Base-by-base conservation (phyloP, 2,329 filamentous ascomycete genomes). In the Penicillium sp. region DNA sequence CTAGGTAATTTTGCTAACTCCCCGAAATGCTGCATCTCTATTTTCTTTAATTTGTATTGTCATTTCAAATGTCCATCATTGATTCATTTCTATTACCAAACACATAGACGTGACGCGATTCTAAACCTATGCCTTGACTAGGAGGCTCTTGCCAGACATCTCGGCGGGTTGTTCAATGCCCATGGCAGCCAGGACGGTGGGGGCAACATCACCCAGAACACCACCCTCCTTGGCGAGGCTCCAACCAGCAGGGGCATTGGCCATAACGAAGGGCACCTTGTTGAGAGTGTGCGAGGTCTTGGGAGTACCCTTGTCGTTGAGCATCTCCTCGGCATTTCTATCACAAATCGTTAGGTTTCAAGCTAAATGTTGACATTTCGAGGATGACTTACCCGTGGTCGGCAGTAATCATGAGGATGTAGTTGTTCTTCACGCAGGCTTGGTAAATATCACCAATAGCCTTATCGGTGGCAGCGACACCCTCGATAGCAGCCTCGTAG, bases 261-360 rank as follows among this genome's bases (percentile, higher is more conserved):
- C 91, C 92, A 99, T 96, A 75, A 97, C 85, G 71, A 99, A 93
- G 8, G 94, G 94, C 46, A 99, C 94, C 75, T 94, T 94, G 84
- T 99, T 99, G 62, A 89, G 92, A 39, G 94, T 99, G 81, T 99
- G 94, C 45, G 90, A 93, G 7, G 94, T 99, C 85, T 99, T 99
- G 65, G 94, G 94, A 71, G 91, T 96, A 72, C 92, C 91, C 72
- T 97, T 90, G 64, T 90, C 80, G 70, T 91, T 97, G 76, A 97
- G 88, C 94, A 99, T 99, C 80, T 99, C 94, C 80, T 99, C 94
- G 51, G 94, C 94, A 69, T 99, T 99, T 68, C 81, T 83, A 37
- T 15, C 7, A 33, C 56, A 32, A 51, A 46, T 18, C 9, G 51
- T 70, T 54, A 71, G 64, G 30, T 32, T 51, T 7, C 6, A 29